Conservation (phyloP, 345 rosid species). For the Salix purpurea region DNA sequence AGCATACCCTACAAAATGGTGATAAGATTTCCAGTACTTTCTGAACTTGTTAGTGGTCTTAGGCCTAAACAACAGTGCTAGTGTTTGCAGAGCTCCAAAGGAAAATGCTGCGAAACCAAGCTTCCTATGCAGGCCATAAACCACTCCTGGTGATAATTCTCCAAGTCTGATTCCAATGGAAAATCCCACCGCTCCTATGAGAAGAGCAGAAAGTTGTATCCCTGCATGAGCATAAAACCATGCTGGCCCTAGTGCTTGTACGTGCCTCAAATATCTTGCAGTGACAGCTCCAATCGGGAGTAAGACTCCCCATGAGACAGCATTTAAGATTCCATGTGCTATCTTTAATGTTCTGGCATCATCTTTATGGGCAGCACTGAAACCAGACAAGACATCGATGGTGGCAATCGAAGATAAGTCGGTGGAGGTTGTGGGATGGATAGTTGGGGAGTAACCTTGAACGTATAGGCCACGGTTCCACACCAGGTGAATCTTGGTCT, state of each 20-base stretch:
- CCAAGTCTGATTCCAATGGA: constrained; percentile 73
- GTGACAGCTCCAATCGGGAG: constrained; percentile 65
- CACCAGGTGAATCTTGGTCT: constrained; percentile 63
- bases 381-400: constrained; percentile 65
- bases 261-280: constrained; percentile 72
- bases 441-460: constrained; percentile 95
- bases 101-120: constrained; percentile 68
- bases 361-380: constrained; percentile 22
- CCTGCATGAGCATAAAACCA: constrained; percentile 90
- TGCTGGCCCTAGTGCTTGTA: constrained; percentile 61
- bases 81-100: constrained; percentile 61
- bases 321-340: constrained; percentile 59
- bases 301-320: constrained; percentile 72
- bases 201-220: constrained; percentile 50
- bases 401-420: constrained; percentile 81
- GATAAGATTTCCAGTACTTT: constrained; percentile 94
- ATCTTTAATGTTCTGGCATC: constrained; percentile 37
- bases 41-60: constrained; percentile 79
- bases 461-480: constrained; percentile 99
- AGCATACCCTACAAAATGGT: constrained; percentile 87
- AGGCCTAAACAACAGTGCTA: constrained; percentile 81
- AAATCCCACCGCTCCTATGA: constrained; percentile 69
- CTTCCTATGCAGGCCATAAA: constrained; percentile 65
- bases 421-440: constrained; percentile 80
- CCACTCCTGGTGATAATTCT: constrained; percentile 58